Evolutionary conservation across 106 monocot genomes (phyloP).

Genomic region (Posidonia australis): DNA sequence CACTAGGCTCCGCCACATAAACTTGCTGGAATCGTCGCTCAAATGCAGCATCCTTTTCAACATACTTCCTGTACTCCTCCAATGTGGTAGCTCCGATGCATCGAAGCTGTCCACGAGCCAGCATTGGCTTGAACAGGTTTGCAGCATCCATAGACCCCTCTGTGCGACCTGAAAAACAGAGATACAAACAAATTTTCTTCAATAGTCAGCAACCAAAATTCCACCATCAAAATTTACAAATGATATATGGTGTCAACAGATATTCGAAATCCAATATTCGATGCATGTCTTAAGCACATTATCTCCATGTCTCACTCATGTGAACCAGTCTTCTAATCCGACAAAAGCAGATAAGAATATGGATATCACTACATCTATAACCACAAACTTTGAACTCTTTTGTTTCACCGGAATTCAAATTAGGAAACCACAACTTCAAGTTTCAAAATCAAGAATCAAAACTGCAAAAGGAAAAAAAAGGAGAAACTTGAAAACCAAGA

Average conservation of each 20-base stretch:
- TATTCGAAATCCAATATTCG: too few relatives aligned
- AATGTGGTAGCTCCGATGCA: constrained; percentile 59
- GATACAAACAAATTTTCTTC: background rate
- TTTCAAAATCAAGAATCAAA: background rate
- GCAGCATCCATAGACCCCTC: constrained; percentile 68
- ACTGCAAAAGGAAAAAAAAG: background rate
- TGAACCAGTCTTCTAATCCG: too few relatives aligned
- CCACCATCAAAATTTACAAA: background rate
- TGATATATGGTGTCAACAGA: too few relatives aligned
- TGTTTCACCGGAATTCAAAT: too few relatives aligned
- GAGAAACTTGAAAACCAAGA: too few relatives aligned
- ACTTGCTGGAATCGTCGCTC: constrained; percentile 55
- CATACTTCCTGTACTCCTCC: constrained; percentile 60
- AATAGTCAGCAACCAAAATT: background rate
- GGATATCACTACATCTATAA: too few relatives aligned
- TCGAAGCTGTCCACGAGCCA: constrained; percentile 37
- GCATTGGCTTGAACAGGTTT: constrained; percentile 62
- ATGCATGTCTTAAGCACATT: too few relatives aligned
- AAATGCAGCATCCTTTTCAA: constrained; percentile 55
- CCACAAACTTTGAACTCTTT: too few relatives aligned
- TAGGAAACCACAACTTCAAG: too few relatives aligned
- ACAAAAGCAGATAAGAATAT: too few relatives aligned
- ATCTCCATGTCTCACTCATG: too few relatives aligned
- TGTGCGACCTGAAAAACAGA: constrained; percentile 10
- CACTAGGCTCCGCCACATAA: constrained; percentile 50